Evolutionary conservation across 192 early-diverging fungal species (phyloP), one percentile per base, ranked within the genome.

Genomic region (Linnemannia exigua): DNA sequence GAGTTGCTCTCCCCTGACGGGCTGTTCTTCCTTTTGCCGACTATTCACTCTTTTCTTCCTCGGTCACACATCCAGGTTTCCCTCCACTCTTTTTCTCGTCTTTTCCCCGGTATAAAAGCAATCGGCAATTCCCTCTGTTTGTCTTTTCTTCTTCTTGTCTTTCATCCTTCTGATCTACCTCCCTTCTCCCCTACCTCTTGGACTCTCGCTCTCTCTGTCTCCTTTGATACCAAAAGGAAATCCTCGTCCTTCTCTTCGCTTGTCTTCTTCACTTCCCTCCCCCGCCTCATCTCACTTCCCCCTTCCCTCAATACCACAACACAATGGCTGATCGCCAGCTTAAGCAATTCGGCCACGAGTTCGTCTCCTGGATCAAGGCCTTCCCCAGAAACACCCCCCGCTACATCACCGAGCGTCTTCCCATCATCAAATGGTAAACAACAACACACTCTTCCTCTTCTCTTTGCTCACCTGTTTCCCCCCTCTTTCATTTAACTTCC

Each of bases 391-490:
- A 85, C 69, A 66, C 51, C 22, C 83, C 83, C 25, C 83, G 83
- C 61, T 79, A 79, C 48, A 16, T 85, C 58, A 63, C 63, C 47
- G 83, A 85, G 74, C 83, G 83, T 37, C 74, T 85, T 48, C 83
- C 83, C 67, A 85, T 85, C 61, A 75, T 85, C 77, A 85, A 85
- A 85, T 85, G 83, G 83, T 85, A n/a, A n/a, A n/a, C n/a, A n/a
- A n/a, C n/a, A 84, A 70, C 11, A 36, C 15, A 12, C 17, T 22
- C 41, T 28, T 48, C 48, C 20, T 51, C 22, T 25, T 35, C 28
- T 25, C 38, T 54, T 72, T 33, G 61, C 16, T 9, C 44, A 15
- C 38, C 70, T 22, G 12, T 4, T 44, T 6, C 6, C 28, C 3
- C 48, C 28, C 48, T 73, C 17, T 17, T 48, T 50, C 48, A 46